Evolutionary conservation across 768 basidiomycete genomes (phyloP).

Genomic region (Sistotremastrum suecicum): DNA sequence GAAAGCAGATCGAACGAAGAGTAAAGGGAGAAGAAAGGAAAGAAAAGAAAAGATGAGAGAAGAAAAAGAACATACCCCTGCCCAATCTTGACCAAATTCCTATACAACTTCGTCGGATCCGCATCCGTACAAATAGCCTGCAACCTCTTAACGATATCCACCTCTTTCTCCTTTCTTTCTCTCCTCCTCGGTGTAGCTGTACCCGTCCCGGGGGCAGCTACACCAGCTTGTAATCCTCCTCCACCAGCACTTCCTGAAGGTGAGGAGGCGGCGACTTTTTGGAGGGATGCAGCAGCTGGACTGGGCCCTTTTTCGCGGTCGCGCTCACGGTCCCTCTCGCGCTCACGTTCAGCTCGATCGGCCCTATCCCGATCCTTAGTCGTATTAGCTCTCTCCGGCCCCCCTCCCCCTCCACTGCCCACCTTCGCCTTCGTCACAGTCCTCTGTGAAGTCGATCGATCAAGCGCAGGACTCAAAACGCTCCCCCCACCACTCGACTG

Average conservation of each 20-base stretch:
- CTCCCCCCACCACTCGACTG: too few species aligned
- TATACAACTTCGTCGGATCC: conserved; percentile 87
- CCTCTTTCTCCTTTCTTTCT: conserved; percentile 76
- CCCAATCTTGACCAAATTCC: conserved; percentile 91
- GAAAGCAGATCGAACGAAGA: background rate
- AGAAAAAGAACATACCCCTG: conserved; percentile 59
- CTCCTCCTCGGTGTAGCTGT: conserved; percentile 72
- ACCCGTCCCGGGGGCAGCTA: conserved; percentile 41
- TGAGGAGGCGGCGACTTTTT: background rate
- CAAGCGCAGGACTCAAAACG: conserved; percentile 47
- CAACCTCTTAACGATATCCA: conserved; percentile 83
- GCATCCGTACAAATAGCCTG: conserved; percentile 95
- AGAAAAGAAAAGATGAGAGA: background rate
- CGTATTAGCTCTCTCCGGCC: too few species aligned
- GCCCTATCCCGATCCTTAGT: too few species aligned
- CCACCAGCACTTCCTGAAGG: conserved; percentile 10
- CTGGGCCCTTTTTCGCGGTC: conserved; percentile 10
- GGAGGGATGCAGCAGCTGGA: conserved; percentile 2
- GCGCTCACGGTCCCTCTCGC: conserved; percentile 6
- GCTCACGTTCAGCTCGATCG: background rate
- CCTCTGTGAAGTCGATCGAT: conserved; percentile 81
- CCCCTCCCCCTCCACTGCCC: background rate
- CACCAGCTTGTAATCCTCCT: conserved; percentile 31
- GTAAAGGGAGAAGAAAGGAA: background rate
- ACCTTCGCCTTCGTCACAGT: conserved; percentile 33